Percentiles rank a stretch among this genome's conserved stretches.
These are phyloP conservation scores for Aspergillus puulaauensis DNA, from an alignment of 2,329 filamentous ascomycete genomes.

Conservation along the genomic window DNA sequence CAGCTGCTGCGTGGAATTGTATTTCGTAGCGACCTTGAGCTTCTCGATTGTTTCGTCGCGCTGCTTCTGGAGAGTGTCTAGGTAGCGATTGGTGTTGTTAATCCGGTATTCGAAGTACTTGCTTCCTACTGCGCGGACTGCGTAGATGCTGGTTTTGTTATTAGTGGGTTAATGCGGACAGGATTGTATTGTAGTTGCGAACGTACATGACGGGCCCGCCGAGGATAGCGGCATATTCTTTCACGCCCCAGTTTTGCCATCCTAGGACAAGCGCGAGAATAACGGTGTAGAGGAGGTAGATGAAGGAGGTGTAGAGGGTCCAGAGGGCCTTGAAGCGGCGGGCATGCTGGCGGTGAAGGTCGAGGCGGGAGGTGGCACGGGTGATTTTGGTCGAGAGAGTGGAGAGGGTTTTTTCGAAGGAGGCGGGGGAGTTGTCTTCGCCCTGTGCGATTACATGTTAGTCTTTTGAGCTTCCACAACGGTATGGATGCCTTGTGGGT, in stretches of 20 bases:
- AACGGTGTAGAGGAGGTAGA: conserved; percentile 82
- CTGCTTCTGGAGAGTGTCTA: conserved; percentile 75
- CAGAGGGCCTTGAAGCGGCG: conserved; percentile 80
- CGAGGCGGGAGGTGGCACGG: conserved; percentile 69
- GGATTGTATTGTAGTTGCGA: neutral
- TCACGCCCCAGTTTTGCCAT: conserved; percentile 70
- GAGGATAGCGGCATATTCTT: conserved; percentile 75
- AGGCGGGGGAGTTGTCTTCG: conserved; percentile 78
- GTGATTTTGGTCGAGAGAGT: conserved; percentile 80
- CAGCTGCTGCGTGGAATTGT: conserved; percentile 88
- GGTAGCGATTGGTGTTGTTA: conserved; percentile 63
- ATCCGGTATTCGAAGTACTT: conserved; percentile 81
- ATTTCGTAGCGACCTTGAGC: conserved; percentile 91
- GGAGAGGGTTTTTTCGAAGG: conserved; percentile 89
- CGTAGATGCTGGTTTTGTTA: conserved; percentile 67
- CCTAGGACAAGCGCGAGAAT: conserved; percentile 83
- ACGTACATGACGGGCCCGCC: conserved; percentile 75
- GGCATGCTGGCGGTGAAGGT: conserved; percentile 68
- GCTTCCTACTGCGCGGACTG: conserved; percentile 64
- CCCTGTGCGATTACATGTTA: conserved; percentile 51
- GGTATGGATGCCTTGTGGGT: neutral
- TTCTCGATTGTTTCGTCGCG: conserved; percentile 86
- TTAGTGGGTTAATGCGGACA: neutral
- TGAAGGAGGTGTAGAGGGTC: conserved; percentile 87
- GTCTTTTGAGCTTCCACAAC: neutral